phyloP scores from a whole-genome alignment of 2,329 filamentous ascomycete species.

The Trichophyton simii region DNA sequence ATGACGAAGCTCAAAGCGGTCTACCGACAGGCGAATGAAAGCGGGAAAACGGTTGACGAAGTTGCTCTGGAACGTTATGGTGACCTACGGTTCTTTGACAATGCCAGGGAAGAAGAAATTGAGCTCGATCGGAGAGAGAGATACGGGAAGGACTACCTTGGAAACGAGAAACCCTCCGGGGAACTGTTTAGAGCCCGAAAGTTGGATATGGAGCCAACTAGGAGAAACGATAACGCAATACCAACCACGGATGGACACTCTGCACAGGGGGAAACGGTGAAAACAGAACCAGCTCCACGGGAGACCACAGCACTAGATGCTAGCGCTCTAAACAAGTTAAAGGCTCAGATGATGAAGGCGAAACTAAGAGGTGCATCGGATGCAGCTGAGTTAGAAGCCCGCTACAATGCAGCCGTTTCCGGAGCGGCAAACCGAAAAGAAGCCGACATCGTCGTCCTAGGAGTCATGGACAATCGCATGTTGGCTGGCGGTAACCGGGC shows the following conservation, averaged over 20 bases:
- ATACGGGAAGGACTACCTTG: conserved; percentile 74
- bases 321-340: conserved; percentile 73
- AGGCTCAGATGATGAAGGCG: conserved; percentile 91
- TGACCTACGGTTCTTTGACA: conserved; percentile 71
- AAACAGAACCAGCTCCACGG: conserved; percentile 40
- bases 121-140: conserved; percentile 71
- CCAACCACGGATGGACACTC: conserved; percentile 22
- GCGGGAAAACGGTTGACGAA: conserved; percentile 60
- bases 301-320: conserved; percentile 52
- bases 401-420: conserved; percentile 67
- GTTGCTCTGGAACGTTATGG: conserved; percentile 74
- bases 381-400: conserved; percentile 61
- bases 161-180: conserved; percentile 75
- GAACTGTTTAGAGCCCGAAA: conserved; percentile 72
- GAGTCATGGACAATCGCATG: conserved; percentile 80
- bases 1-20: conserved; percentile 90
- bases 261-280: conserved; percentile 46
- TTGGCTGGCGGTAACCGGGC: conserved; percentile 60
- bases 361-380: conserved; percentile 70
- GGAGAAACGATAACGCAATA: conserved; percentile 23
- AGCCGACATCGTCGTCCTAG: conserved; percentile 63
- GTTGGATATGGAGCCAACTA: conserved; percentile 42
- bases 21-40: conserved; percentile 66
- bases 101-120: conserved; percentile 82
- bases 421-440: conserved; percentile 46